Base-by-base conservation (phyloP, 345 rosid species). In the Camelina sativa region DNA sequence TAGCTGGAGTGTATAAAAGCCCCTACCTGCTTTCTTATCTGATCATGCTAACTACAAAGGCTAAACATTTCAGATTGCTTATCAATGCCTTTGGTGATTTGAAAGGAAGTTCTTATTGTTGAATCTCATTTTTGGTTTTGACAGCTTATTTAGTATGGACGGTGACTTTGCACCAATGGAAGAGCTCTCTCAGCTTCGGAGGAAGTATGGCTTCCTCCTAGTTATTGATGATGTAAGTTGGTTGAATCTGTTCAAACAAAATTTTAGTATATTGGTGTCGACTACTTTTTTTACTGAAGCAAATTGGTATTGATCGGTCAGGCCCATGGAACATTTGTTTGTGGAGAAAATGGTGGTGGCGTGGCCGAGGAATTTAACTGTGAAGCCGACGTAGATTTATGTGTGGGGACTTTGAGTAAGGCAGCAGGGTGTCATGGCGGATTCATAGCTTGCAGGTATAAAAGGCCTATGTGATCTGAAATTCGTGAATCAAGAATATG, bases 341-440 rank as follows among this genome's bases (percentile, higher is more conserved):
- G 99, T 73, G 99, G 99, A 61, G 84, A 86, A 80, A 81, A 74
- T 67, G 99, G 99, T 7, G 93, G 97, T 16, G 99, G 97, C 56
- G 97, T 94, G 53, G 97, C 97, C 0, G 96, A 94, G 81, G 85
- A 83, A 73, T 94, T 85, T 80, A 73, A 85, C 56, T 94, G 97
- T 83, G 99, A 91, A 79, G 68, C 69, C 22, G 91, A 90, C 68
- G 84, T 94, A 71, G 99, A 94, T 80, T 65, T 91, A 80, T 90
- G 93, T 55, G 78, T 94, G 35, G 99, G 97, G 76, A 91, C 99
- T 65, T 78, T 95, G 77, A 95, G 99, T 77, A 95, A 95, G 72
- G 99, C 99, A 41, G 99, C 92, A 43, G 99, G 97, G 77, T 90
- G 97, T 89, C 97, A 87, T 70, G 99, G 99, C 30, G 99, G 99